phyloP scores from a whole-genome alignment of 1,284 basidiomycete genomes.

The Ustilago loliicola region DNA sequence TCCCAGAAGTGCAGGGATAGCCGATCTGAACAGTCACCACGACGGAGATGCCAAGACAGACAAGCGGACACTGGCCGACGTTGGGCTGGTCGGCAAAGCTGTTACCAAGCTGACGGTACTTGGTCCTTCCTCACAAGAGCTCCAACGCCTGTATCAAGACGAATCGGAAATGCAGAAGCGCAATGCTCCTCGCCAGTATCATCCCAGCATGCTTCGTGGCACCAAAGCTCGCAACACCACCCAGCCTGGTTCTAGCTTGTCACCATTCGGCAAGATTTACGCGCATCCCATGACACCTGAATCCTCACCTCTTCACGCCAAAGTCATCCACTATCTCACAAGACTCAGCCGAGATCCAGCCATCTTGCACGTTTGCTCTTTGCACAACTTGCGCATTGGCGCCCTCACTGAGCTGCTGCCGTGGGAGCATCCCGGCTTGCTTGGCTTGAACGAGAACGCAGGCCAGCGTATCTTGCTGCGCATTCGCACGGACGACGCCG shows the following conservation, averaged over 20 bases:
- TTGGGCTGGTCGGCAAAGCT: conserved; percentile 20
- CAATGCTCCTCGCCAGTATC: conserved; percentile 54
- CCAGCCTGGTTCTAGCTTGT: conserved; percentile 10
- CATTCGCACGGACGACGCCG: conserved; percentile 61
- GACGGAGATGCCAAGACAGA: conserved; percentile 12
- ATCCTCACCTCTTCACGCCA: conserved; percentile 30
- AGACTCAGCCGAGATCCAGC: conserved; percentile 55
- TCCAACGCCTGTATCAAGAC: conserved; percentile 35
- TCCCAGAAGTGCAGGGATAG: conserved; percentile 32
- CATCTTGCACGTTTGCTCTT: conserved; percentile 62
- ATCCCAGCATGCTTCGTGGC: conserved; percentile 61
- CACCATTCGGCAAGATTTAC: conserved; percentile 49
- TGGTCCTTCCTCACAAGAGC: conserved; percentile 47
- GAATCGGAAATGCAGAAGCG: conserved; percentile 40
- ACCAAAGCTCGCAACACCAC: conserved; percentile 49
- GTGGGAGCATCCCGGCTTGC: conserved; percentile 60
- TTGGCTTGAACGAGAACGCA: conserved; percentile 65
- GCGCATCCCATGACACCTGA: conserved; percentile 49
- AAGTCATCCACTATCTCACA: conserved; percentile 49
- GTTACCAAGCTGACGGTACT: conserved; percentile 47
- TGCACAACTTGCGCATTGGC: conserved; percentile 57
- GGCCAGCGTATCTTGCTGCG: conserved; percentile 62
- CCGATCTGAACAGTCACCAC: conserved; percentile 29
- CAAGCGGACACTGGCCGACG: conserved; percentile 24
- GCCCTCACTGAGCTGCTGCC: conserved; percentile 63